Evolutionary conservation across 169 alveolate genomes (phyloP), one percentile per base, ranked within the genome.

Genomic region (Besnoitia besnoiti): DNA sequence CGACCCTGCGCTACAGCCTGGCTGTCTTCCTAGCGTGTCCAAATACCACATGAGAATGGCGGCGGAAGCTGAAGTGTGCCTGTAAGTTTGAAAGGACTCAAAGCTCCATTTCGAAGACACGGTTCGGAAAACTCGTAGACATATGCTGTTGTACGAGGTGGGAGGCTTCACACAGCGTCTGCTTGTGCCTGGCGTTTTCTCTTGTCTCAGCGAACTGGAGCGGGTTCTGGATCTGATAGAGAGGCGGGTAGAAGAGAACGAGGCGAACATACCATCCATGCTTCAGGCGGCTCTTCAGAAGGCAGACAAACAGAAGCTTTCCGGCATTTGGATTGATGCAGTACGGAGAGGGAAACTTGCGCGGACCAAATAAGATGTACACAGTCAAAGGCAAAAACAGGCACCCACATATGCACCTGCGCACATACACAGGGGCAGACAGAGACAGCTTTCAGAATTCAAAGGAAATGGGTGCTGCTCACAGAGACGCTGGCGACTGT

Each of bases 201-300:
- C 67, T 19, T 5, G 3, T n/a, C 30, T 55, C 67, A 73, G 82
- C 27, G 82, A 73, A n/a, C 82, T 73, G 3, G 46, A 73, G 44
- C 82, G 82, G 16, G 27, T 21, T 39, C 44, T 73, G 82, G 46
- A 7, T 12, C 47, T 35, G 39, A 73, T 42, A 37, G 82, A 73
- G 2, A 42, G 44, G 30, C n/a, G n/a, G 82, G 82, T 39, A 19
- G 82, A 16, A 16, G 82, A 73, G 44, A 42, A 30, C 82, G 82
- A 7, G 39, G 12, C 44, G 16, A 42, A 73, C 39, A 42, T 42
- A 35, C 82, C n/a, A 19, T n/a, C 47, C 16, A 37, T 37, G 39
- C 82, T 73, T 16, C 82, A 42, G 44, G 82, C 82, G 82, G n/a
- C 82, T 35, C 24, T 73, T 16, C 82, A 14, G 44, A 73, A 73